phyloP scores from a whole-genome alignment of 108 stramenopile species.

The Stephanodiscus minutulus region DNA sequence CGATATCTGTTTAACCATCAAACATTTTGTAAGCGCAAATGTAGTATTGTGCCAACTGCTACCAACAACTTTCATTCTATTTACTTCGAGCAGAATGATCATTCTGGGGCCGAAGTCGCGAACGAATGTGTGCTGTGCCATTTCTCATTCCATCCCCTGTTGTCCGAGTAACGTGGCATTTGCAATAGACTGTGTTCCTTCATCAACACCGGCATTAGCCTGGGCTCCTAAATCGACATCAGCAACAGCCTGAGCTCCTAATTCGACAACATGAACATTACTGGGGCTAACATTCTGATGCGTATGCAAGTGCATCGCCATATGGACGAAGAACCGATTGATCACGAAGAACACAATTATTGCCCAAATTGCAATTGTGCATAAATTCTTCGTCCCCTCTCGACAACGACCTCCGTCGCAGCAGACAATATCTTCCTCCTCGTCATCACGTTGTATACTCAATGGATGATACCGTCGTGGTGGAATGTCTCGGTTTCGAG shows the following conservation, averaged over 20 bases:
- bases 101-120: too few species aligned
- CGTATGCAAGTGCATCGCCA: conserved; percentile 25
- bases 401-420: conserved; percentile 29
- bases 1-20: too few species aligned
- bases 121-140: too few species aligned
- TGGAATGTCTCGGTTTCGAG: background rate
- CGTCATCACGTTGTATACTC: conserved; percentile 8
- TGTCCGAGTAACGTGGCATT: background rate
- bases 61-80: too few species aligned
- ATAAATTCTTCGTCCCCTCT: conserved; percentile 46
- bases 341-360: conserved; percentile 24
- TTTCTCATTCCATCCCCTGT: too few species aligned
- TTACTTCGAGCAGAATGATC: too few species aligned
- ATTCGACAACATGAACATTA: background rate
- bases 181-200: background rate
- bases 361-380: conserved; percentile 44
- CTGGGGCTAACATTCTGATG: conserved; percentile 1
- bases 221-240: background rate
- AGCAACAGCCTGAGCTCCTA: background rate
- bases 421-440: conserved; percentile 36
- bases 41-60: too few species aligned
- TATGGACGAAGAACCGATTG: conserved; percentile 43
- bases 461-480: background rate
- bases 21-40: too few species aligned
- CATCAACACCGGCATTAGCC: background rate